These are phyloP conservation scores for Pestalotiopsis sp. DNA, from an alignment of 2,329 filamentous ascomycete genomes.

Conservation along the genomic window DNA sequence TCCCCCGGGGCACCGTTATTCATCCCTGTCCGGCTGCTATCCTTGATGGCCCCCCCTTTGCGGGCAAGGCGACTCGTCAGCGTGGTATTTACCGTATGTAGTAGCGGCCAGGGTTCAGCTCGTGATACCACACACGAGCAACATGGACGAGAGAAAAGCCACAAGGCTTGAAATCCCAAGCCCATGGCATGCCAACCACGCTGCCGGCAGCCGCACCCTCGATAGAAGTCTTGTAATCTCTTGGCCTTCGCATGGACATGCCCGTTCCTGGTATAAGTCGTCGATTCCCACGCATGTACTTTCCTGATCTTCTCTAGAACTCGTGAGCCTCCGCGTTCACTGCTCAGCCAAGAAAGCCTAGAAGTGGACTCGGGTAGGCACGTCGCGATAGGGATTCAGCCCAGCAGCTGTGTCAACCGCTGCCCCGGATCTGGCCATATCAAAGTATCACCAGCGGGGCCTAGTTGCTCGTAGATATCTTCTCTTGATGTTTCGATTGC, in stretches of 20 bases:
- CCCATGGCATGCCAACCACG: neutral
- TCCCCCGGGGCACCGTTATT: no score
- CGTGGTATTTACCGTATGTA: neutral
- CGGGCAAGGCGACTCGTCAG: neutral
- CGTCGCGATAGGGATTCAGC: neutral
- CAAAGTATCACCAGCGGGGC: neutral
- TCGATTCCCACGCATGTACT: slow-evolving; percentile 1
- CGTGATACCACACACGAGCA: neutral
- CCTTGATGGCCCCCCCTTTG: neutral
- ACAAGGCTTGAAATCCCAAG: slow-evolving; percentile 3
- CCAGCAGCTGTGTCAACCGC: neutral
- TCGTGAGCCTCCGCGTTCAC: neutral
- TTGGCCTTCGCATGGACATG: slow-evolving; percentile 11
- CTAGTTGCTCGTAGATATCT: neutral
- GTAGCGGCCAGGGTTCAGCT: neutral
- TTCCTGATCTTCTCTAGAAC: neutral
- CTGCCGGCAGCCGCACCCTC: neutral
- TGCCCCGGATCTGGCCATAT: neutral
- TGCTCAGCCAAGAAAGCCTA: neutral
- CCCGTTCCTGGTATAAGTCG: neutral
- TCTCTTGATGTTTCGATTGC: neutral
- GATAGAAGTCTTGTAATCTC: neutral
- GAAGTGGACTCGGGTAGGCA: neutral
- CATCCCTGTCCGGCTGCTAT: neutral
- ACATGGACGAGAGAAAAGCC: neutral